Evolutionary conservation across 2,329 filamentous ascomycete genomes (phyloP), one percentile per base, ranked within the genome.

Genomic region (Penicillium crustosum): DNA sequence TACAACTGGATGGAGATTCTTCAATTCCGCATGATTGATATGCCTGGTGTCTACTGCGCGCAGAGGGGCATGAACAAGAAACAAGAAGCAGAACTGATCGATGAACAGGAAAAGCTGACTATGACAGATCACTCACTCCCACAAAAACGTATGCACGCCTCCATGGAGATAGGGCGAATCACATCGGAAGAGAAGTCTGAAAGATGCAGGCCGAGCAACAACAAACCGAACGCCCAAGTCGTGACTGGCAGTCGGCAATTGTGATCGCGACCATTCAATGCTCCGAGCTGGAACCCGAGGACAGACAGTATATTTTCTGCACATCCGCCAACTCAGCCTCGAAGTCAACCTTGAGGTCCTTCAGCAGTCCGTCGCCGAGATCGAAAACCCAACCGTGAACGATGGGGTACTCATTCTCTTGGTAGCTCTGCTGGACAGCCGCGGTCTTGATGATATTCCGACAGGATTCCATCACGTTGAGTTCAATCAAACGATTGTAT

Each of bases 321-420:
- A 66, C 55, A 45, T 63, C 63, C 31, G 64, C 68, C 44, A 88
- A 74, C 72, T 81, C 80, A 13, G 75, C 72, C 74, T 85, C 80
- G 63, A 86, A 86, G 68, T 88, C 81, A 62, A 88, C 78, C 69
- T 88, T 79, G 59, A 88, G 75, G 68, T 88, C 85, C 72, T 83
- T 86, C 58, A 90, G 78, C 67, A 88, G 73, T 10, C 88, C 88
- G 67, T 89, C 85, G 53, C 83, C 75, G 66, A 90, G 86, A 61
- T 83, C 85, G 78, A 90, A 90, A 44, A 89, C 87, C 87, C 87
- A 90, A 36, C 86, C 88, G 75, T 89, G 87, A 52, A 90, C 87
- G 60, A 90, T 81, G 52, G 88, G 88, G 68, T 83, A 90, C 64
- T 81, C 75, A 66, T 88, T 85, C 68, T 83, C 73, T 45, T 80